phyloP scores from a whole-genome alignment of 441 rosid species.

The Gossypium davidsonii region DNA sequence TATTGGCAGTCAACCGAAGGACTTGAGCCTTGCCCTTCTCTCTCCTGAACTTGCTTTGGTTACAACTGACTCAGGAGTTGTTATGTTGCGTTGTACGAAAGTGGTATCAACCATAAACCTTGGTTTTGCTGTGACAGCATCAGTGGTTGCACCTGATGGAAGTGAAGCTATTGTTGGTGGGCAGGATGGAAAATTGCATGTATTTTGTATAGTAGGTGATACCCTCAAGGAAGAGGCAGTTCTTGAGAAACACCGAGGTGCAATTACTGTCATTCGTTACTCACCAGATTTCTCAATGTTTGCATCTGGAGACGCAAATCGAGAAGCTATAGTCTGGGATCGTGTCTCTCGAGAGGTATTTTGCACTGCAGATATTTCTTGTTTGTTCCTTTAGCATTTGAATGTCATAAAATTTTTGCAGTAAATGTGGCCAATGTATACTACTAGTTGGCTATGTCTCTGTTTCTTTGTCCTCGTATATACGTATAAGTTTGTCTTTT shows the following conservation, averaged over 20 bases:
- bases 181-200: slow-evolving; percentile 73
- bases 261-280: slow-evolving; percentile 70
- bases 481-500: not conserved
- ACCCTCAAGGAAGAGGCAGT: slow-evolving; percentile 68
- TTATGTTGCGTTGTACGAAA: slow-evolving; percentile 57
- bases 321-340: slow-evolving; percentile 95
- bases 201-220: slow-evolving; percentile 64
- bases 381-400: not conserved
- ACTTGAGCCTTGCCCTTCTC: slow-evolving; percentile 64
- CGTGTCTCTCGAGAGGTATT: slow-evolving; percentile 71
- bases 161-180: slow-evolving; percentile 79
- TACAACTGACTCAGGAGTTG: slow-evolving; percentile 72
- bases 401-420: not conserved
- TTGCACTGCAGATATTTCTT: not conserved
- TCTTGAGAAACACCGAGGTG: slow-evolving; percentile 86
- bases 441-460: not conserved
- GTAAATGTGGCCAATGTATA: not conserved
- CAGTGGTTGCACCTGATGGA: slow-evolving; percentile 83
- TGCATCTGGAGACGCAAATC: slow-evolving; percentile 82
- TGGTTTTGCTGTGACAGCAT: slow-evolving; percentile 75
- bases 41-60: slow-evolving; percentile 65
- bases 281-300: slow-evolving; percentile 90
- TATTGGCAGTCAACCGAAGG: slow-evolving; percentile 82
- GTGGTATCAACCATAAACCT: slow-evolving; percentile 65
- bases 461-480: not conserved